These are phyloP conservation scores for Pachysandra terminalis DNA, from an alignment of 164 flowering plant species.

Conservation along the genomic window DNA sequence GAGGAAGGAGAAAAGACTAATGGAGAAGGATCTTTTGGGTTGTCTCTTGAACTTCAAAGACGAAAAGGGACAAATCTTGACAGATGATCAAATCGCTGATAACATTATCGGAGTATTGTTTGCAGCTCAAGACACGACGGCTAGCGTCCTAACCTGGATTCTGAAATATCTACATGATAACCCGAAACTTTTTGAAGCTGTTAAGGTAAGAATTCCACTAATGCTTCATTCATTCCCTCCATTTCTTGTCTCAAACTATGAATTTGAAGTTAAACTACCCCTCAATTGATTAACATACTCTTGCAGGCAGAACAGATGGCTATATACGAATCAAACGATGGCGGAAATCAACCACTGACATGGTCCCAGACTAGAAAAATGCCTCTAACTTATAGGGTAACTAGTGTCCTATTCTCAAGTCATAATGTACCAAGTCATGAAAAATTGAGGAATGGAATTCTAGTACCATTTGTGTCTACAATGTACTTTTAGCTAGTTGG, in stretches of 20 bases:
- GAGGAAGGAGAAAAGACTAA: conserved; percentile 48
- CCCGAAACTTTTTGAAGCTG: conserved; percentile 67
- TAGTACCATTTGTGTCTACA: no score
- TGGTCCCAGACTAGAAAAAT: conserved; percentile 79
- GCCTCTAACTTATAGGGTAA: conserved; percentile 68
- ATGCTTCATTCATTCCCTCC: background rate
- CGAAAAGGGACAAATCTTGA: conserved; percentile 40
- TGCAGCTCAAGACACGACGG: conserved; percentile 95
- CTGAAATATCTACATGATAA: conserved; percentile 82
- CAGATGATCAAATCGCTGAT: conserved; percentile 70
- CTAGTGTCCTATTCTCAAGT: background rate
- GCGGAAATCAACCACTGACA: conserved; percentile 33
- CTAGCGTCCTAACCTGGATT: conserved; percentile 88
- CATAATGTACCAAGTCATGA: no score
- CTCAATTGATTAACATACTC: background rate
- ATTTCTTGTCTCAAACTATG: background rate
- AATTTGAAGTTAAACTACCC: no score
- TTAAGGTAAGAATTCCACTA: conserved; percentile 44
- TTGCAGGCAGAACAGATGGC: conserved; percentile 69
- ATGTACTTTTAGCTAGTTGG: background rate
- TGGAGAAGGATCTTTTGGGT: conserved; percentile 48
- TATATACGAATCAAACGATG: conserved; percentile 36
- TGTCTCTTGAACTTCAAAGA: conserved; percentile 49
- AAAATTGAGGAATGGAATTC: no score
- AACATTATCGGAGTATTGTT: conserved; percentile 88